Base-by-base conservation (phyloP, 805 yeast genomes). In the Candida sonorensis region DNA sequence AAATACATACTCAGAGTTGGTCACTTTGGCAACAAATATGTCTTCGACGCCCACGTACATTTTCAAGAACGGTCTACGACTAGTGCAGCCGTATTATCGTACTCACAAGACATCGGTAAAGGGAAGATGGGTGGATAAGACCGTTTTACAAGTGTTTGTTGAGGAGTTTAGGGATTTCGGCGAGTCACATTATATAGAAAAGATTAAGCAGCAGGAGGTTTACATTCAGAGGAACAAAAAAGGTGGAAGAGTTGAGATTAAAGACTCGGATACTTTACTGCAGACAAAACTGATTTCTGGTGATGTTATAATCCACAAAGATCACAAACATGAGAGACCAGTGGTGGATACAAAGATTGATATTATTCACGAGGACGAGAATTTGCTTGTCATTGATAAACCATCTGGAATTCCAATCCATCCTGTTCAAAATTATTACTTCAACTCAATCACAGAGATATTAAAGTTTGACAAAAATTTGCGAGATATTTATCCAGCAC, bases 401-500 rank as follows among this genome's bases (percentile, higher is more conserved):
- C 77, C 78, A 0, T 53, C 66, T 2, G 78, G 77, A 0, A 53
- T 72, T 3, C 76, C 78, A 1, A 66, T 75, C 2, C 78, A 72
- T 45, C 77, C 79, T 1, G 64, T 70, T 1, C 69, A 69, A 12
- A 61, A 53, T 30, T 72, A 65, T 39, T 45, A 46, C 30, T 60
- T 62, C 41, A 73, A 72, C 46, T 54, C 69, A 0, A 42, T 72
- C 17, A 61, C 66, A 2, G 76, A 71, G 46, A 63, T 72, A 1
- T 28, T 71, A 27, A 61, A 65, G 35, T 40, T 47, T 22, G 66
- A 63, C 3, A 33, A 50, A 17, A 10, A 19, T 0, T 14, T 39
- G 4, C 17, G 31, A 17, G 35, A 55, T 14, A 26, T 54, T 4
- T 41, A 48, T 14, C 61, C 73, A 2, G 68, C 72, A 37, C 75